Percentiles rank a stretch among this genome's conserved stretches.
Conservation (phyloP, 2,329 filamentous ascomycete species). For the Sporothrix protearum region DNA sequence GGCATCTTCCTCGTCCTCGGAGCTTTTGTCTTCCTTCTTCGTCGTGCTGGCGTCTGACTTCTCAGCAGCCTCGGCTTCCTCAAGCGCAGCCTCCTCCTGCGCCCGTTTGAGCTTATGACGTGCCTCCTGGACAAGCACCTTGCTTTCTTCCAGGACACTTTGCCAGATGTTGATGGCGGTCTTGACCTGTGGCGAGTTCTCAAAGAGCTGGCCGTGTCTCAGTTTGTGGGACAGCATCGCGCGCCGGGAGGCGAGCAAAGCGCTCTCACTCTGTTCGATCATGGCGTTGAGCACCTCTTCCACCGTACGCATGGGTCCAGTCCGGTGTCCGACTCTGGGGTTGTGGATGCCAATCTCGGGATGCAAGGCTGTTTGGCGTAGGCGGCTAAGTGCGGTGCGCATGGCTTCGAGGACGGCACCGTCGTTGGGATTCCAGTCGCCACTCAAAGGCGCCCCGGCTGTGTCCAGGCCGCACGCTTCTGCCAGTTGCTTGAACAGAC, state of each 20-base stretch:
- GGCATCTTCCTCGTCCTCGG: slow-evolving; percentile 33
- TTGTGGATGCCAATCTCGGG: slow-evolving; percentile 72
- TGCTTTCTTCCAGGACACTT: slow-evolving; percentile 49
- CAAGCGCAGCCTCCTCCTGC: slow-evolving; percentile 40
- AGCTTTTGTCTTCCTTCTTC: slow-evolving; percentile 35
- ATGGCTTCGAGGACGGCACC: slow-evolving; percentile 61
- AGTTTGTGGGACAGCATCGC: slow-evolving; percentile 61
- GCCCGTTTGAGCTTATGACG: slow-evolving; percentile 55
- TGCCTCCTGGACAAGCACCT: slow-evolving; percentile 58
- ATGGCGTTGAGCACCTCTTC: slow-evolving; percentile 84
- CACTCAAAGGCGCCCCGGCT: slow-evolving; percentile 58
- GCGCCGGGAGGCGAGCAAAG: slow-evolving; percentile 66
- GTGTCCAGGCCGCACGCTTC: slow-evolving; percentile 62
- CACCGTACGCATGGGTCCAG: slow-evolving; percentile 71
- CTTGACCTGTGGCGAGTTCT: slow-evolving; percentile 65
- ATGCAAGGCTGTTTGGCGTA: slow-evolving; percentile 53
- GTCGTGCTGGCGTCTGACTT: neutral
- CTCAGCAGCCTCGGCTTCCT: slow-evolving; percentile 4
- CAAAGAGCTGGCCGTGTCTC: slow-evolving; percentile 70
- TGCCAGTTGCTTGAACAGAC: slow-evolving; percentile 72
- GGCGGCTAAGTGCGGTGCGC: slow-evolving; percentile 70
- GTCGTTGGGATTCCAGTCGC: slow-evolving; percentile 63
- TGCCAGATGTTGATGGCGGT: slow-evolving; percentile 70
- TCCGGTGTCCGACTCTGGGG: slow-evolving; percentile 59
- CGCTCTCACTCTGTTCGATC: slow-evolving; percentile 76